Percentiles rank a stretch among this genome's conserved stretches.
phyloP scores from a whole-genome alignment of 805 yeast genomes.

The Saccharomycopsis fodiens region DNA sequence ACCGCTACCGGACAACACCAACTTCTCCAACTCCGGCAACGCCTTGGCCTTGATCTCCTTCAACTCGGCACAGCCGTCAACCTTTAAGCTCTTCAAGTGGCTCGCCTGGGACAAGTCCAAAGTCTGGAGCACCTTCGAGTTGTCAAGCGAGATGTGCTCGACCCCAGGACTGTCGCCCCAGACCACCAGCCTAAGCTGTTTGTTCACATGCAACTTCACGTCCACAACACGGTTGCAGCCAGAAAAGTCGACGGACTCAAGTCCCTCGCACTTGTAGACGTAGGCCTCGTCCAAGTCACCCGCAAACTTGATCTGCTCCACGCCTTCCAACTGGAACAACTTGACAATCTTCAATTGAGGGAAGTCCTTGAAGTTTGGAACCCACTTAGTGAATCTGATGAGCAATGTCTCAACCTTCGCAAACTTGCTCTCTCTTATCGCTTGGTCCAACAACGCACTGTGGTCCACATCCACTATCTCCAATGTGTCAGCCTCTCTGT shows the following conservation, averaged over 20 bases:
- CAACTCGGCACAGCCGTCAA: not conserved
- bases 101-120: not conserved
- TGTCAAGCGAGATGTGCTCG: not conserved
- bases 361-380: not conserved
- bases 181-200: not conserved
- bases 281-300: not conserved
- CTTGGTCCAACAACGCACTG: not conserved
- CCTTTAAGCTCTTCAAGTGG: not conserved
- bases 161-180: not conserved
- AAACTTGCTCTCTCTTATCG: not conserved
- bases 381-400: not conserved
- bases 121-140: not conserved
- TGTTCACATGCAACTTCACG: not conserved
- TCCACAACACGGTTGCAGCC: not conserved
- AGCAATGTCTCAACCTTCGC: not conserved
- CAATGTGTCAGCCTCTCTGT: not conserved
- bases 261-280: constrained; percentile 1
- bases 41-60: no score
- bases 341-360: not conserved
- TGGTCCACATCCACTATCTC: not conserved
- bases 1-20: no score
- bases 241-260: not conserved
- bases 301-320: not conserved
- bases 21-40: no score
- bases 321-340: not conserved